A percentile compares a stretch with the other conserved stretches of the same genome.
These are phyloP conservation scores for Clohesyomyces aquaticus DNA, from an alignment of 495 filamentous ascomycete species.

Conservation along the genomic window DNA sequence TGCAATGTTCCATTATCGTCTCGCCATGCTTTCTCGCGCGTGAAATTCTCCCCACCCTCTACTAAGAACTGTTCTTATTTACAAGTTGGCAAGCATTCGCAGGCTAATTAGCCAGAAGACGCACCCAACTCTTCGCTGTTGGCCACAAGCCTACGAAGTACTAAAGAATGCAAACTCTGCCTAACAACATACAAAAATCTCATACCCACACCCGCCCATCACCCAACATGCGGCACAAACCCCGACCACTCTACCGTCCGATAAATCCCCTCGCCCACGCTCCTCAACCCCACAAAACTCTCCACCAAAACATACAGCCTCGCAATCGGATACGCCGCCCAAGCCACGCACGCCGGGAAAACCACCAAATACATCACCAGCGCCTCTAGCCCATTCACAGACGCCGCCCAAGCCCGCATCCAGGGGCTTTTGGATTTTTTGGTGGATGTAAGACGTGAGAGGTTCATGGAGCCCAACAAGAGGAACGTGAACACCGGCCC, in stretches of 20 bases:
- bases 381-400: not conserved
- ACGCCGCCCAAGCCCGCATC: not conserved
- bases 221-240: conserved; percentile 33
- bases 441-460: too few species aligned
- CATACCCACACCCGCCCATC: not conserved
- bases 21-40: too few species aligned
- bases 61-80: too few species aligned
- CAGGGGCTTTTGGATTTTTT: too few species aligned
- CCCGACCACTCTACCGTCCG: conserved; percentile 29
- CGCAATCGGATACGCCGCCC: conserved; percentile 20
- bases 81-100: too few species aligned
- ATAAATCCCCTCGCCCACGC: conserved; percentile 18
- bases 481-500: not conserved
- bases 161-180: too few species aligned
- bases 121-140: too few species aligned
- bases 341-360: not conserved
- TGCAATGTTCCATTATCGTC: too few species aligned
- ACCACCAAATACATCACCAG: conserved; percentile 9
- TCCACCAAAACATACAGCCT: conserved; percentile 36
- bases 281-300: conserved; percentile 29
- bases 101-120: too few species aligned
- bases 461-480: not conserved
- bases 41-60: too few species aligned
- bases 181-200: too few species aligned
- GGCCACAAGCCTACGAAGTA: too few species aligned